phyloP scores from a whole-genome alignment of 2,329 filamentous ascomycete genomes.

The Bipolaris sorokiniana region DNA sequence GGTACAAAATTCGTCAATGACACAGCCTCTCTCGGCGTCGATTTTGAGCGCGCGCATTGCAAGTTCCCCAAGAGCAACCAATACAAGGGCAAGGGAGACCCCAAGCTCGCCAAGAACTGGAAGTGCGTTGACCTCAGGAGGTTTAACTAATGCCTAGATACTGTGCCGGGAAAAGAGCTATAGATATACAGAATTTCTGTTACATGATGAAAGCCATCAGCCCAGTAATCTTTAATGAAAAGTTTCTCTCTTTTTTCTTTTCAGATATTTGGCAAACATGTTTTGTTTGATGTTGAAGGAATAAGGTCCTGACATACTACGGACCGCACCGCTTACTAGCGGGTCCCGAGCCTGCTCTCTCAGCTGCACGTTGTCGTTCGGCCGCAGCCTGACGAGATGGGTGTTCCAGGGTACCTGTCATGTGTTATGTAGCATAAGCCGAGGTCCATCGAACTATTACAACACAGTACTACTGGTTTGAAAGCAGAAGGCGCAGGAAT shows the following conservation, averaged over 20 bases:
- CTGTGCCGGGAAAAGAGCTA: background rate
- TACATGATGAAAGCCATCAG: background rate
- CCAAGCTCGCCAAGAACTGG: slow-evolving; percentile 40
- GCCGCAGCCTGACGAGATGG: background rate
- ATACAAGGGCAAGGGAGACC: slow-evolving; percentile 42
- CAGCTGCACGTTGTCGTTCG: background rate
- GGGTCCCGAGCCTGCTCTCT: background rate
- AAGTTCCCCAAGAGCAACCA: slow-evolving; percentile 46
- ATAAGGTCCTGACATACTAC: background rate
- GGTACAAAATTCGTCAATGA: slow-evolving; percentile 44
- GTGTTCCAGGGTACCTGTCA: background rate
- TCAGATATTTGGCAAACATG: background rate
- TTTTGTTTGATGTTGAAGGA: background rate
- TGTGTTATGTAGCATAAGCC: background rate
- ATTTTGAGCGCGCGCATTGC: slow-evolving; percentile 46
- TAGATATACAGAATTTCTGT: background rate
- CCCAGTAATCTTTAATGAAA: background rate
- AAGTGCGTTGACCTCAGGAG: slow-evolving; percentile 33
- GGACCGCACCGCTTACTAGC: background rate
- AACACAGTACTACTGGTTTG: too few species aligned
- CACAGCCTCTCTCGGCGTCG: slow-evolving; percentile 35
- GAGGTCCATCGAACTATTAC: background rate
- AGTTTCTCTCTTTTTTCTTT: too few species aligned
- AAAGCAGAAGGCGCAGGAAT: background rate
- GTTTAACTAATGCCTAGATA: background rate